Evolutionary conservation across 306 rosid species (phyloP), one percentile per base, ranked within the genome.

Genomic region (Malus sieversii): DNA sequence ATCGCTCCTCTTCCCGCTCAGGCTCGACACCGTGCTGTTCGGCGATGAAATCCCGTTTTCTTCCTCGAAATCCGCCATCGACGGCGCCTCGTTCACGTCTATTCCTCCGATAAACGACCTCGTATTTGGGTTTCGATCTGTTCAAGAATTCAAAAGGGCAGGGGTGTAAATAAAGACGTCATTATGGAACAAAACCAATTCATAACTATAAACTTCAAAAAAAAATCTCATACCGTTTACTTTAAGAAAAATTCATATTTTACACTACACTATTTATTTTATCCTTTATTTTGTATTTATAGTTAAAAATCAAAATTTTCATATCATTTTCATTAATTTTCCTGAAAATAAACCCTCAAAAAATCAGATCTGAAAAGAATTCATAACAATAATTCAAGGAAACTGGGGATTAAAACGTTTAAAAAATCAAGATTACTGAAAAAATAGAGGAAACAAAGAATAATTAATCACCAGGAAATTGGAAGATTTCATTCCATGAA

Each of bases 1-100:
- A 75, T 92, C 96, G 55, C 96, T 77, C 59, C 97, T 76, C 77
- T 95, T 95, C 63, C 99, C 97, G 32, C 93, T 90, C 38, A 87
- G 73, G 68, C 97, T 92, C 25, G 97, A 95, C 19, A 95, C 60
- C 2, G 99, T 92, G 82, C 97, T 95, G 76, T 95, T 95, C 64
- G 97, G 97, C 2, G 99, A 92, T 3, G 97, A 92, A n/a, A 79
- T 87, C 6, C 90, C 93, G 48, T 85, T 84, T 11, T 92, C 97
- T 0, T 95, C 96, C 7, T 92, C 90, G 7, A 72, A 78, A 9
- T 77, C 92, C 74, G 57, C 83, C 48, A 44, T 44, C 48, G 14
- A 44, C 4, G 48, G 14, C 48, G 67, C 66, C 8, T 79, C 70
- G 77, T 92, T 94, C 79, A 85, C 85, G 73, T 91, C 95, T 52